Percentiles rank a stretch among this genome's conserved stretches.
phyloP scores from a whole-genome alignment of 2,329 filamentous ascomycete genomes.

The Trichoderma arundinaceum region DNA sequence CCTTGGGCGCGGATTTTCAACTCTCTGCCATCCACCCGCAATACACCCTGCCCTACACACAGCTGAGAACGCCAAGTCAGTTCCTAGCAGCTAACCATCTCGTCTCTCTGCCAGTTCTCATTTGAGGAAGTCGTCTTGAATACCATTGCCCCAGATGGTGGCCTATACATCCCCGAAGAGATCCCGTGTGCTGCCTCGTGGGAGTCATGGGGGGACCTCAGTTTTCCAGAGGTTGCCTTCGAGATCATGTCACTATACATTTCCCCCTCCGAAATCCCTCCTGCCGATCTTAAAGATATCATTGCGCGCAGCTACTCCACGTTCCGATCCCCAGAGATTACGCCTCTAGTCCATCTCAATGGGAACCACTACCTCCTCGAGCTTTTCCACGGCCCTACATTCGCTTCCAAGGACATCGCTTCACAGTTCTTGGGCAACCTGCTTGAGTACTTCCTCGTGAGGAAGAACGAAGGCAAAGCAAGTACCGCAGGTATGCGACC shows the following conservation, averaged over 20 bases:
- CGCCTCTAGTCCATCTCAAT: conserved; percentile 75
- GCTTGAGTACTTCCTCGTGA: conserved; percentile 84
- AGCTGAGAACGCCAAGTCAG: not conserved
- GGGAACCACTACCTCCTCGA: conserved; percentile 87
- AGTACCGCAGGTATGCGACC: conserved; percentile 52
- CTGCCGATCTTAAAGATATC: conserved; percentile 79
- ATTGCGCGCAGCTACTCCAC: conserved; percentile 86
- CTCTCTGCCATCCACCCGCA: not conserved
- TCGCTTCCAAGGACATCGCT: conserved; percentile 89
- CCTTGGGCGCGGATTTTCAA: not conserved
- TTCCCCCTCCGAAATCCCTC: conserved; percentile 79
- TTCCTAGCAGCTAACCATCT: conserved; percentile 15
- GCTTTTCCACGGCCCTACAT: conserved; percentile 94
- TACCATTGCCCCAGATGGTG: conserved; percentile 83
- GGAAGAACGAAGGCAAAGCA: conserved; percentile 72
- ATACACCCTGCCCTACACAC: not conserved
- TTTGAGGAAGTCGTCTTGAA: conserved; percentile 93
- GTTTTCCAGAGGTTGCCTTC: conserved; percentile 81
- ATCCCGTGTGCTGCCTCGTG: conserved; percentile 59
- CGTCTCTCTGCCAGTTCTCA: conserved; percentile 64
- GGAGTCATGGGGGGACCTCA: conserved; percentile 73
- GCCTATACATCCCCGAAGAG: conserved; percentile 85
- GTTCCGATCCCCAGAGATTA: conserved; percentile 72
- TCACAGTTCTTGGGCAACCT: conserved; percentile 96
- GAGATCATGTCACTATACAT: conserved; percentile 89